These are phyloP conservation scores for Phytophthora chlamydospora DNA, from an alignment of 352 stramenopile genomes.

Conservation along the genomic window DNA sequence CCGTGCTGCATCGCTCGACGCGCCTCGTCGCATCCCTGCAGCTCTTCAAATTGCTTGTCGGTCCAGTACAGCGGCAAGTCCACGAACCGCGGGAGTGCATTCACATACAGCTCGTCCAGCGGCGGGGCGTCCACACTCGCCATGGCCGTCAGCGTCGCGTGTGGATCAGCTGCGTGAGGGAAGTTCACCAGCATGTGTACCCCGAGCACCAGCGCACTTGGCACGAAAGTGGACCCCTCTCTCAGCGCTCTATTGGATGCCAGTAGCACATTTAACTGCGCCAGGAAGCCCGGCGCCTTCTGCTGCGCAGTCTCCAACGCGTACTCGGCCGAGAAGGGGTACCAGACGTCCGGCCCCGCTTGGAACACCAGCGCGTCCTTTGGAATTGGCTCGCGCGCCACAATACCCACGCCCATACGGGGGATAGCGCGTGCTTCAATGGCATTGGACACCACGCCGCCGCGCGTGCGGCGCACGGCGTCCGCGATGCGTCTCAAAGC, in stretches of 20 bases:
- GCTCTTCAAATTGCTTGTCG: constrained; percentile 59
- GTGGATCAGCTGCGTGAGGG: constrained; percentile 33
- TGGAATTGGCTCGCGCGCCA: constrained; percentile 57
- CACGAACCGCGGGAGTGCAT: constrained; percentile 57
- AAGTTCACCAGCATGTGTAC: constrained; percentile 76
- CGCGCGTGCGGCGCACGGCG: constrained; percentile 53
- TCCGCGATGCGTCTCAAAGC: constrained; percentile 58
- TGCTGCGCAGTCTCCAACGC: constrained; percentile 63
- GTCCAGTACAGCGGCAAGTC: constrained; percentile 79
- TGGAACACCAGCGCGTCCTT: constrained; percentile 73
- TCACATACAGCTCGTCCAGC: constrained; percentile 68
- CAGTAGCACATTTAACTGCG: constrained; percentile 60
- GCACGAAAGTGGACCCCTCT: constrained; percentile 51
- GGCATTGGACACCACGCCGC: constrained; percentile 56
- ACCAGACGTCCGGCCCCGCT: constrained; percentile 61
- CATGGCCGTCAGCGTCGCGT: constrained; percentile 25
- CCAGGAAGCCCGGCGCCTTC: constrained; percentile 70
- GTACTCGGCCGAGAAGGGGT: constrained; percentile 75
- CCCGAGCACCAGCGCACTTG: constrained; percentile 68
- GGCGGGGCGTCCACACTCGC: constrained; percentile 14
- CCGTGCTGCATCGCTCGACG: constrained; percentile 67
- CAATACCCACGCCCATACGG: constrained; percentile 71
- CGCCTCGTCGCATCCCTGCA: constrained; percentile 65
- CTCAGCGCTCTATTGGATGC: constrained; percentile 34
- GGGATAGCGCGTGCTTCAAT: constrained; percentile 56